Percentiles rank a stretch among this genome's conserved stretches.
These are phyloP conservation scores for Malus hybrid DNA, from an alignment of 331 rosid species.

Conservation along the genomic window DNA sequence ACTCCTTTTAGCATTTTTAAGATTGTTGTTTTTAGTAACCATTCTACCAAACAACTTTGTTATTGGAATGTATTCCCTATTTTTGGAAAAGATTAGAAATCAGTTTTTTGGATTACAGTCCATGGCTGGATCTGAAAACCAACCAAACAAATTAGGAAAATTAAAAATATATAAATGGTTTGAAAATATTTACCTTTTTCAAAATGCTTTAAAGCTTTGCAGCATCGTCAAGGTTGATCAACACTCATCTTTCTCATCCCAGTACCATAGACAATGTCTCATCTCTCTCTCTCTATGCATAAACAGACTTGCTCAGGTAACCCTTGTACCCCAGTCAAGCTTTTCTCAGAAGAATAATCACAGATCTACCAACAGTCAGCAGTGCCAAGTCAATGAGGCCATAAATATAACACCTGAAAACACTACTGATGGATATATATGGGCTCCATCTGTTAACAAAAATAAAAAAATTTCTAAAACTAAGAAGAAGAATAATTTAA, in stretches of 20 bases:
- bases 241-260: background rate
- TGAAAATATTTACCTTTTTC: slow-evolving; percentile 5
- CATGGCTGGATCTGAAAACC: slow-evolving; percentile 10
- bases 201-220: background rate
- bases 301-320: background rate
- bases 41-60: no score
- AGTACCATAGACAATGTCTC: background rate
- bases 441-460: background rate
- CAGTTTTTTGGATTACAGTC: background rate
- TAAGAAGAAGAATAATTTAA: background rate
- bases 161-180: background rate
- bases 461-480: background rate
- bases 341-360: slow-evolving; percentile 35
- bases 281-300: background rate
- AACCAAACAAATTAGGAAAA: background rate
- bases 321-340: background rate
- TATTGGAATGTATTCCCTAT: background rate
- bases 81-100: background rate
- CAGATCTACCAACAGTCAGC: slow-evolving; percentile 41
- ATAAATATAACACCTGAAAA: background rate
- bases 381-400: background rate
- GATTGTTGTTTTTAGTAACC: no score
- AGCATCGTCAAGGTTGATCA: slow-evolving; percentile 12
- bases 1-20: no score
- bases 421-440: background rate